Evolutionary conservation across 148 eudicot genomes (phyloP), one percentile per base, ranked within the genome.

Genomic region (Fagopyrum homotropicum): DNA sequence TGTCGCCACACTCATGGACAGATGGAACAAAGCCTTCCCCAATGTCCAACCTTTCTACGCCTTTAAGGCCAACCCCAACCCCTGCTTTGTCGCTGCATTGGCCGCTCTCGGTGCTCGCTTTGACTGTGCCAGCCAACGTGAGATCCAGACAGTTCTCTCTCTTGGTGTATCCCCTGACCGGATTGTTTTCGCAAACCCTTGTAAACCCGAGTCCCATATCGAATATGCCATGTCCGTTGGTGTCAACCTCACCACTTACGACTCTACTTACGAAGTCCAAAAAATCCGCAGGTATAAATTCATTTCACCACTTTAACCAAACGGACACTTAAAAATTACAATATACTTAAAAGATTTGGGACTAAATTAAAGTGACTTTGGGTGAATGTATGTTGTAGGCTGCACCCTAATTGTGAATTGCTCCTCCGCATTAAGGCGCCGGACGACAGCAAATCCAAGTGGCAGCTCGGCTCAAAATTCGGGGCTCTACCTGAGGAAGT

Each of bases 361-460:
- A 35, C 40, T 35, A 35, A 35, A 35, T 2, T 35, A 35, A 35
- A 35, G 2, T 35, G 40, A 35, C 40, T 35, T 35, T 35, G 40
- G 40, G 2, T 35, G 40, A 43, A 68, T 35, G 7, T 68, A 54
- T 52, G 22, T 35, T 9, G 74, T 44, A 73, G 44, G 66, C 26
- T 60, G 66, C 66, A 59, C 35, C 66, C 66, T 59, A 11, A 60
- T 22, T 60, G 66, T 60, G 66, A 7, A 26, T 22, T 60, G 40
- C 66, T 60, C 14, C 66, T 60, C 66, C 66, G 66, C 14, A 60
- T 60, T 3, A 60, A 60, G 9, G 66, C 66, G 66, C 66, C 66
- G 35, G 66, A 60, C 35, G 66, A 60, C 66, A 60, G 66, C 40
- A 22, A 22, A 60, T 22, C 66, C 12, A 60, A 60, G 15, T 60